These are phyloP conservation scores for Yarrowia osloensis DNA, from an alignment of 805 yeast species.

Conservation along the genomic window DNA sequence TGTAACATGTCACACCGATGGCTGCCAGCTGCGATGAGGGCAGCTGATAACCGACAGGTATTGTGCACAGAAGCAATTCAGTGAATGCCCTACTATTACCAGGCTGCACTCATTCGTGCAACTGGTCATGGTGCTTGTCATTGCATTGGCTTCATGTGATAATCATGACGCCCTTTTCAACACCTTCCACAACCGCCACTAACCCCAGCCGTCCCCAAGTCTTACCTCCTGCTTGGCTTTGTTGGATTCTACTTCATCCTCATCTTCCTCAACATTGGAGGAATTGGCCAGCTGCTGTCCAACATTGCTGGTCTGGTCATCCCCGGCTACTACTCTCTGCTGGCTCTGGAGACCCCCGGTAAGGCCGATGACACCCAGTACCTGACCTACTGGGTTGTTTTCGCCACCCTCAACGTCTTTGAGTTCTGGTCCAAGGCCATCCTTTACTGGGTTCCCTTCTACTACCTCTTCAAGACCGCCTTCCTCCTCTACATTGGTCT, in stretches of 20 bases:
- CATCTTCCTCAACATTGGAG: conserved; percentile 88
- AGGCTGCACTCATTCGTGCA: not conserved
- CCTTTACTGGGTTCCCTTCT: conserved; percentile 94
- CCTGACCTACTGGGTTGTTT: conserved; percentile 98
- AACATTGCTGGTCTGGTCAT: conserved; percentile 87
- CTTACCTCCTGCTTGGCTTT: conserved; percentile 74
- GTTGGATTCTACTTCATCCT: conserved; percentile 69
- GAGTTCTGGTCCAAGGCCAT: conserved; percentile 96
- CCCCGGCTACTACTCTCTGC: conserved; percentile 86
- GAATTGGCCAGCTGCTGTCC: conserved; percentile 90
- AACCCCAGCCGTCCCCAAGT: conserved; percentile 60
- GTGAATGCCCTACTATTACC: too few relatives aligned
- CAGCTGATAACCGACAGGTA: not conserved
- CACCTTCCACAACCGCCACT: not conserved
- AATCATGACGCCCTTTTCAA: not conserved
- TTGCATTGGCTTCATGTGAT: not conserved
- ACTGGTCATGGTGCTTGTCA: not conserved
- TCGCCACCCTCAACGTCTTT: conserved; percentile 82
- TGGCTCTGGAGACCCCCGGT: conserved; percentile 73
- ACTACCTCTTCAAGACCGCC: conserved; percentile 89
- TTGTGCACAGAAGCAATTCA: too few relatives aligned
- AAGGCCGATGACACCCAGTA: conserved; percentile 80
- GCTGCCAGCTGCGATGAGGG: not conserved
- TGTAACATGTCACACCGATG: not conserved
- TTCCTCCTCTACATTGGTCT: conserved; percentile 84